A percentile compares a stretch with the other conserved stretches of the same genome.
phyloP scores from a whole-genome alignment of 73 alveolate genomes.

The Urostyla sp. region DNA sequence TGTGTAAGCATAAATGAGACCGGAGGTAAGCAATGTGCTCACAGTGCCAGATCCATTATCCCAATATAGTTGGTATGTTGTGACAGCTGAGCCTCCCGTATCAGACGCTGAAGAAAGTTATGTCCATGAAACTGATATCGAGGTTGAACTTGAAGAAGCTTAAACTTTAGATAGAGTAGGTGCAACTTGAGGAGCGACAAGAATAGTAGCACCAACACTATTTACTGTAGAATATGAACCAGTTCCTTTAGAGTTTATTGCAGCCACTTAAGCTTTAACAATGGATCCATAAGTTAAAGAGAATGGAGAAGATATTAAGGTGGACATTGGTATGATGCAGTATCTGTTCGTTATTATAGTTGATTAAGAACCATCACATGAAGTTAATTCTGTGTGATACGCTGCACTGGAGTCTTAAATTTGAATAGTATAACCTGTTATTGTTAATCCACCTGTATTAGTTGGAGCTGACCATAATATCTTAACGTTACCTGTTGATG shows the following conservation, averaged over 20 bases:
- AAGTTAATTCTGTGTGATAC: neutral
- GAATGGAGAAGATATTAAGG: conserved; percentile 7
- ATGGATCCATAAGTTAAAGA: conserved; percentile 18
- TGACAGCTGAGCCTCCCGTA: conserved; percentile 37
- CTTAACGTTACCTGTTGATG: conserved; percentile 22
- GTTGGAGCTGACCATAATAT: conserved; percentile 68
- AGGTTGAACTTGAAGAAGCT: conserved; percentile 26
- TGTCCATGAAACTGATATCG: conserved; percentile 12
- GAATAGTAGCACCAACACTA: conserved; percentile 4
- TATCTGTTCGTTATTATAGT: conserved; percentile 38
- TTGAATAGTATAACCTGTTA: conserved; percentile 54
- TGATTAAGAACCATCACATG: conserved; percentile 59
- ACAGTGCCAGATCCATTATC: neutral
- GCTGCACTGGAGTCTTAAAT: neutral
- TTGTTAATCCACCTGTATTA: conserved; percentile 75
- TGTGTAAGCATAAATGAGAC: neutral
- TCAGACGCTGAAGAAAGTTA: neutral
- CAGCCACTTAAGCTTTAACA: conserved; percentile 45
- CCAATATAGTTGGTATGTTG: conserved; percentile 24
- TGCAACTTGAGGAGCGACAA: conserved; percentile 7
- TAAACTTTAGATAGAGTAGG: neutral
- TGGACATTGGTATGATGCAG: conserved; percentile 42
- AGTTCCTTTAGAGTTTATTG: conserved; percentile 48
- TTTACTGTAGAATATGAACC: conserved; percentile 4
- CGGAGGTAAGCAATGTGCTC: neutral